phyloP scores from a whole-genome alignment of 805 yeast genomes.

The Candida ascalaphidarum region DNA sequence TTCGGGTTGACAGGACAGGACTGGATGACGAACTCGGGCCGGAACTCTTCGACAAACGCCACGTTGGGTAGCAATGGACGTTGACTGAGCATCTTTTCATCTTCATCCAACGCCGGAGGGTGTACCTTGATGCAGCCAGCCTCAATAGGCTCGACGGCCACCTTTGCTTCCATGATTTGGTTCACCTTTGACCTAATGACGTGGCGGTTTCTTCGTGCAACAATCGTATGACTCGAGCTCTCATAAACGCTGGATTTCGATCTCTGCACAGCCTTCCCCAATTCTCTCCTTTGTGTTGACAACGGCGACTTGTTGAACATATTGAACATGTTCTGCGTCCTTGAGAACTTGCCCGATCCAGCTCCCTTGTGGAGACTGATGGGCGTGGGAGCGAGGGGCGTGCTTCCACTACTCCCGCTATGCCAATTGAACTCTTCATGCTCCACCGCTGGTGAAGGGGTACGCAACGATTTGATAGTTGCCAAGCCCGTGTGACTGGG shows the following conservation, averaged over 20 bases:
- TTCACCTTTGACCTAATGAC: slow-evolving; percentile 14
- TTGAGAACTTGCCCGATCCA: slow-evolving; percentile 7
- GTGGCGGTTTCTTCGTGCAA: slow-evolving; percentile 11
- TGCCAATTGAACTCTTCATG: slow-evolving; percentile 12
- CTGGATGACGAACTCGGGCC: slow-evolving; percentile 46
- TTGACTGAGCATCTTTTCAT: slow-evolving; percentile 5
- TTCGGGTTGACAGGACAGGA: slow-evolving; percentile 46
- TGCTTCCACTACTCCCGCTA: no score
- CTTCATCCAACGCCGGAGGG: background rate
- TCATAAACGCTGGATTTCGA: slow-evolving; percentile 12
- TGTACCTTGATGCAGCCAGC: background rate
- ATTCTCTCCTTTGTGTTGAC: slow-evolving; percentile 1
- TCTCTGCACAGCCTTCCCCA: slow-evolving; percentile 5
- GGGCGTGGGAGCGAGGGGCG: no score
- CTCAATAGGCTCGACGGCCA: slow-evolving; percentile 1
- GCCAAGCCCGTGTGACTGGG: slow-evolving; percentile 9
- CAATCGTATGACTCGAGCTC: slow-evolving; percentile 12
- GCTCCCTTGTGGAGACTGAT: slow-evolving; percentile 7
- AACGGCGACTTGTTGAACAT: slow-evolving; percentile 1
- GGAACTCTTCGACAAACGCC: slow-evolving; percentile 40
- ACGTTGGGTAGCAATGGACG: slow-evolving; percentile 22
- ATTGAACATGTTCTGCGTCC: slow-evolving; percentile 30
- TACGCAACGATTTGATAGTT: slow-evolving; percentile 19
- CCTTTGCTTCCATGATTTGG: slow-evolving; percentile 11
- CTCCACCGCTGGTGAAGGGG: slow-evolving; percentile 30